Base-by-base conservation (phyloP, 1,284 basidiomycete genomes). In the Sanghuangporus weigelae region DNA sequence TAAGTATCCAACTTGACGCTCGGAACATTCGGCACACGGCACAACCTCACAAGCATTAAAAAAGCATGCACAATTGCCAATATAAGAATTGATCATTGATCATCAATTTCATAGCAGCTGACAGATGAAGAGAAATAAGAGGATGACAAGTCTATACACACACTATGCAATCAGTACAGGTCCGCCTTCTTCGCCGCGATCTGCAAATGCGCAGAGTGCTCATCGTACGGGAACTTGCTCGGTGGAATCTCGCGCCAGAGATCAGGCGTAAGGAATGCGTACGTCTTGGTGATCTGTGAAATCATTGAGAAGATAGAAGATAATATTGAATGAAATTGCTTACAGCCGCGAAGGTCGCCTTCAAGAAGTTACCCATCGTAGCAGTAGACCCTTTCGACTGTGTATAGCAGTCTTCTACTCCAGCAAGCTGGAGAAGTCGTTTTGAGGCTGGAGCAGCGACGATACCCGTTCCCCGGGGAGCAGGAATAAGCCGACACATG, bases 351-450 rank as follows among this genome's bases (percentile, higher is more conserved):
- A 98, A 98, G 67, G 96, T 97, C 62, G 96, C 97, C 83, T 98
- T 98, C 82, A 99, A 89, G 87, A 98, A 98, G 84, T 99, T 99
- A 78, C 96, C 96, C 93, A 98, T 98, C 68, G 97, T 99, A 56
- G 96, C 95, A 62, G 97, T 99, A 71, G 93, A 96, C 77, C 97
- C 96, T 81, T 95, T 95, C 66, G 96, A 91, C 77, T 97, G 95
- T 66, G 96, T 98, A 84, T 96, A 96, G 74, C 83, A 83, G 77
- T 98, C 96, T 81, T 97, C 88, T 69, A 98, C 88, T 86, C 96
- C 96, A 73, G 96, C 96, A 72, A 99, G 86, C 81, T 99, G 96
- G 71, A 99, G 82, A 76, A 99, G 84, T 71, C 96, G 90, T 86
- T 98, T 99, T 69, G 90, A 96, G 57, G 92, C 97, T 53, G 97